phyloP scores from a whole-genome alignment of 768 basidiomycete species.

The Gloeostereum incarnatum region DNA sequence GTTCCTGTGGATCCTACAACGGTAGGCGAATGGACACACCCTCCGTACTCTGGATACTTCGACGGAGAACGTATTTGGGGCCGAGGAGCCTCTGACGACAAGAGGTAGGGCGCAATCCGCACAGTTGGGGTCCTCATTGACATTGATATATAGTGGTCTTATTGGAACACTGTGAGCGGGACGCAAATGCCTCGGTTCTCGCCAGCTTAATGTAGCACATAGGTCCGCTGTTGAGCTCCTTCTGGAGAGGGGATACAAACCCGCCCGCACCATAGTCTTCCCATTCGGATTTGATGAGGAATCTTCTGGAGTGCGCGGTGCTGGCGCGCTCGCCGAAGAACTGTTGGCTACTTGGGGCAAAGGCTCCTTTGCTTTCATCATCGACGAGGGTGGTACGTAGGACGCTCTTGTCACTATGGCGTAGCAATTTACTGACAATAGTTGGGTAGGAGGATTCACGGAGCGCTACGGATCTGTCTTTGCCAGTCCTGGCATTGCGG shows the following conservation, averaged over 20 bases:
- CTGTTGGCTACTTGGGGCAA: constrained; percentile 59
- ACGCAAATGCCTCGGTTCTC: not conserved
- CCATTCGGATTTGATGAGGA: constrained; percentile 78
- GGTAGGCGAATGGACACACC: constrained; percentile 45
- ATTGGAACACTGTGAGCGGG: constrained; percentile 49
- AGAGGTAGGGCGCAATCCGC: no score
- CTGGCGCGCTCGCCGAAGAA: constrained; percentile 31
- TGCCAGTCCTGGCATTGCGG: constrained; percentile 55
- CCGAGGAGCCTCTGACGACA: constrained; percentile 67
- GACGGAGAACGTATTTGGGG: constrained; percentile 71
- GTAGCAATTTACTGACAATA: not conserved
- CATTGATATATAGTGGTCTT: no score
- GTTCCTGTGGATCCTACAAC: constrained; percentile 57
- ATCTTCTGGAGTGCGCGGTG: constrained; percentile 39
- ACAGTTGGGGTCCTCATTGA: no score
- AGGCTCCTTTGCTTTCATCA: constrained; percentile 63
- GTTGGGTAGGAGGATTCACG: constrained; percentile 33
- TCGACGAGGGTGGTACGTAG: constrained; percentile 79
- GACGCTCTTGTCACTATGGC: not conserved
- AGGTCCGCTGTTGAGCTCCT: constrained; percentile 56
- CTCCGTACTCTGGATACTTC: constrained; percentile 55
- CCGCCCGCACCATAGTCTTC: constrained; percentile 51
- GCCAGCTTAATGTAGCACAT: not conserved
- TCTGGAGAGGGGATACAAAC: constrained; percentile 51
- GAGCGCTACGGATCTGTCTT: constrained; percentile 44